Evolutionary conservation across 2,329 filamentous ascomycete species (phyloP), one percentile per base, ranked within the genome.

Genomic region (Claviceps digitariae): DNA sequence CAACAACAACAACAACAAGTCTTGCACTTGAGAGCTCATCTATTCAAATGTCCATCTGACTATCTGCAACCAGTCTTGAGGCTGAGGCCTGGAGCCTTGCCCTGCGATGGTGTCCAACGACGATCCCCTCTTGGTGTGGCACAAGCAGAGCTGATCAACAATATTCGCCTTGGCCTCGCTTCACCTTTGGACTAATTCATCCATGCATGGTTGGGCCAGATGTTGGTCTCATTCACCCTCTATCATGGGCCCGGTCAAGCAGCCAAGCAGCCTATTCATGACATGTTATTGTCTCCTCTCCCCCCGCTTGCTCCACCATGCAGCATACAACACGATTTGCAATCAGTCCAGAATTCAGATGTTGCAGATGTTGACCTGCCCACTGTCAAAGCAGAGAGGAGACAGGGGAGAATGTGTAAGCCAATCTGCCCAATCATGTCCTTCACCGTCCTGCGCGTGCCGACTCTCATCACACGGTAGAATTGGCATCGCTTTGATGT

Each of bases 241-340:
- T 20, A n/a, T 44, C 50, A 2, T 40, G n/a, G 17, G 23, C 41
- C 40, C 31, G 43, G 41, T 46, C 43, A 47, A 29, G 9, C 50
- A 27, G 27, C n/a, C 21, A 29, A 46, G 3, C 43, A 38, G 20
- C 34, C 34, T 46, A 47, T 52, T 47, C 50, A 40, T 29, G 31
- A 15, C 7, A 52, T 52, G 31, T 40, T 38, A 46, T 29, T 51
- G 23, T 52, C 43, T 40, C 50, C 31, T 29, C 43, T 9, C 27
- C 15, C 50, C 50, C 50, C 50, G 50, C 44, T 29, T 46, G 44
- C 44, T 51, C 49, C 50, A 46, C 31, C 38, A 29, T 46, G 12
- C 20, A 52, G 21, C 49, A 31, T 27, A 17, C 31, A 34, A 12
- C 9, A n/a, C 31, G 10, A 34, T n/a, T 17, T n/a, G 31, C 29